Evolutionary conservation across 106 monocot genomes (phyloP).

Genomic region (Vanilla planifolia): DNA sequence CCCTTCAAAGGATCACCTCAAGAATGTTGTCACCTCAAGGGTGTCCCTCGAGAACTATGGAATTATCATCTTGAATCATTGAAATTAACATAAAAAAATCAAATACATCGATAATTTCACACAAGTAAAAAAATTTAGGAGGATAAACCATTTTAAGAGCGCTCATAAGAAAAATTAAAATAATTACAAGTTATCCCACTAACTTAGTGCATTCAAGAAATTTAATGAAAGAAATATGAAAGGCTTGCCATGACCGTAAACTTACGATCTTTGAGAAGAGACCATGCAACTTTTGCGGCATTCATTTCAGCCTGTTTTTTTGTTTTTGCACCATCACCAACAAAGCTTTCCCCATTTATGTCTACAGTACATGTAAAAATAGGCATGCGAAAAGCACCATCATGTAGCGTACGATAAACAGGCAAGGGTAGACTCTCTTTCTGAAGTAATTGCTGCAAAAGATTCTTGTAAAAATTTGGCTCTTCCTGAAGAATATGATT

Average conservation of each 20-base stretch:
- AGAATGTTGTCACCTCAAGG: too few species aligned
- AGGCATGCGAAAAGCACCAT: slow-evolving; percentile 33
- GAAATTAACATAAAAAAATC: too few species aligned
- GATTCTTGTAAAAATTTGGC: slow-evolving; percentile 41
- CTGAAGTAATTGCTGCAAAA: slow-evolving; percentile 50
- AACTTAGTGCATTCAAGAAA: background rate
- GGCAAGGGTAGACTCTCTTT: slow-evolving; percentile 51
- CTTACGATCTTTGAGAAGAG: slow-evolving; percentile 49
- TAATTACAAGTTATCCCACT: background rate
- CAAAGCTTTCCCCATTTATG: slow-evolving; percentile 47
- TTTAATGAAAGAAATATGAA: background rate
- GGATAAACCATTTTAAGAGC: too few species aligned
- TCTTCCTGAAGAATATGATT: slow-evolving; percentile 36
- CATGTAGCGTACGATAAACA: slow-evolving; percentile 28
- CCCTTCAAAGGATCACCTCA: too few species aligned
- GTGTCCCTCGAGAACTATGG: too few species aligned
- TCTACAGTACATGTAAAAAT: slow-evolving; percentile 53
- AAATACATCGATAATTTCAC: too few species aligned
- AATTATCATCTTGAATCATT: too few species aligned
- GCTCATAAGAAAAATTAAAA: too few species aligned
- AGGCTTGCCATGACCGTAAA: too few species aligned
- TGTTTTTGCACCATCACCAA: slow-evolving; percentile 44
- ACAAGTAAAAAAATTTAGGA: too few species aligned
- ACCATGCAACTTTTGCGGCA: slow-evolving; percentile 85
- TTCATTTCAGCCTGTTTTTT: slow-evolving; percentile 87